Evolutionary conservation across 805 yeast species (phyloP), one percentile per base, ranked within the genome.

Genomic region (Kodamaea leandrae): DNA sequence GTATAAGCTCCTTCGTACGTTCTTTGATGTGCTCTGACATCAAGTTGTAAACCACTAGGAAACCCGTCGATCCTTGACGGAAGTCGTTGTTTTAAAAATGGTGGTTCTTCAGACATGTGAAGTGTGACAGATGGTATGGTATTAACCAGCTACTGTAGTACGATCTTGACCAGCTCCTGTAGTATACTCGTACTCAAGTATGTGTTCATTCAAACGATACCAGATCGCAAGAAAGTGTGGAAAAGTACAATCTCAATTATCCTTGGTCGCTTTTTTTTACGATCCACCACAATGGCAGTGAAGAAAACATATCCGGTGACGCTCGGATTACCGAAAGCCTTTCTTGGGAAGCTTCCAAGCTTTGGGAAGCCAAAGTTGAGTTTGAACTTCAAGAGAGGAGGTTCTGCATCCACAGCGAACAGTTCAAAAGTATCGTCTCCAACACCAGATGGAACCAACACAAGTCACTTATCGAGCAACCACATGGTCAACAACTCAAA

Each of bases 1-100:
- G 83, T 69, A 54, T 86, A 86, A 1, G 95, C 90, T 0, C 95
- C 95, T 54, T 86, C 93, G 53, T 84, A 86, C 0, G 95, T 86
- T 42, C 95, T 61, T 60, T 86, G 93, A 51, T 83, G 83, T 0
- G 91, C 93, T 50, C 83, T 48, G 2, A 77, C 68, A 47, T 77
- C 82, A 18, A 77, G 58, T 49, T 72, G 70, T 40, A 66, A 66
- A 5, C 57, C 60, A 4, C 58, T 61, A 27, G 68, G 58, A 3
- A 74, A 61, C 12, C 66, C 54, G 34, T 67, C 68, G 9, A 69
- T 49, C 15, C 63, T 37, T 1, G 72, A 63, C 4, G 68, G 65
- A 5, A 53, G 46, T 23, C 69, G 45, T 25, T 48, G 51, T 20
- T 21, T 21, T 6, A 21, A 15, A 21, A 16, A 19, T 6, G 19